Evolutionary conservation across 2,329 filamentous ascomycete genomes (phyloP).

Genomic region (Hypoxylon sp.): DNA sequence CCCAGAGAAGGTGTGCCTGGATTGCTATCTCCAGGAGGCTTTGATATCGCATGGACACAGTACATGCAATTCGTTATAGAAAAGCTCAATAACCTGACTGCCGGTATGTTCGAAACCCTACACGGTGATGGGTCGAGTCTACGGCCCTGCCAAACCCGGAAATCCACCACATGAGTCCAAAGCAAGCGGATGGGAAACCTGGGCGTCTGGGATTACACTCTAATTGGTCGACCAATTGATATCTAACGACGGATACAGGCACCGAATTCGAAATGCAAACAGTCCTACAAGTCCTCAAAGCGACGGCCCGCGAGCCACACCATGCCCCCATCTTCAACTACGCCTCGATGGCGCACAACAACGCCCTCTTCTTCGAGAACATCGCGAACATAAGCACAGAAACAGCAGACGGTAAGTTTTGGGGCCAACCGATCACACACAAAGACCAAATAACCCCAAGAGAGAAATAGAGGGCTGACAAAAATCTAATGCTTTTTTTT

Average conservation of each 20-base stretch:
- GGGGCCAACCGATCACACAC: too few relatives aligned
- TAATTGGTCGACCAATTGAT: constrained; percentile 8
- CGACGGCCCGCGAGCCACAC: constrained; percentile 81
- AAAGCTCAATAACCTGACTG: constrained; percentile 79
- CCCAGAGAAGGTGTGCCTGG: constrained; percentile 67
- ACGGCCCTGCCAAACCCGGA: background rate
- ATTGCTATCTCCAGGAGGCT: constrained; percentile 76
- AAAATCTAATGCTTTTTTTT: too few relatives aligned
- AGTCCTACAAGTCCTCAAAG: constrained; percentile 76
- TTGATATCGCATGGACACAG: constrained; percentile 81
- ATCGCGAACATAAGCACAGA: constrained; percentile 51
- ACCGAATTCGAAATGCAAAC: constrained; percentile 71
- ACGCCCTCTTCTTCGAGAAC: constrained; percentile 80
- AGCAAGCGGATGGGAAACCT: background rate
- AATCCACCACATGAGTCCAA: background rate
- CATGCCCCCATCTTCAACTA: constrained; percentile 91
- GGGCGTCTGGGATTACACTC: background rate
- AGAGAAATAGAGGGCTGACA: too few relatives aligned
- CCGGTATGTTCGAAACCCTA: constrained; percentile 66
- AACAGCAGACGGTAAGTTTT: constrained; percentile 18
- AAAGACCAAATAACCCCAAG: too few relatives aligned
- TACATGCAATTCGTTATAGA: constrained; percentile 82
- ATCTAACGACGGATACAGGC: constrained; percentile 58
- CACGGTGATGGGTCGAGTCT: background rate
- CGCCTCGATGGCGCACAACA: constrained; percentile 97